A percentile compares a stretch with the other conserved stretches of the same genome.
Evolutionary conservation across 2,329 filamentous ascomycete species (phyloP).

Genomic region (Verticillium nonalfalfae): DNA sequence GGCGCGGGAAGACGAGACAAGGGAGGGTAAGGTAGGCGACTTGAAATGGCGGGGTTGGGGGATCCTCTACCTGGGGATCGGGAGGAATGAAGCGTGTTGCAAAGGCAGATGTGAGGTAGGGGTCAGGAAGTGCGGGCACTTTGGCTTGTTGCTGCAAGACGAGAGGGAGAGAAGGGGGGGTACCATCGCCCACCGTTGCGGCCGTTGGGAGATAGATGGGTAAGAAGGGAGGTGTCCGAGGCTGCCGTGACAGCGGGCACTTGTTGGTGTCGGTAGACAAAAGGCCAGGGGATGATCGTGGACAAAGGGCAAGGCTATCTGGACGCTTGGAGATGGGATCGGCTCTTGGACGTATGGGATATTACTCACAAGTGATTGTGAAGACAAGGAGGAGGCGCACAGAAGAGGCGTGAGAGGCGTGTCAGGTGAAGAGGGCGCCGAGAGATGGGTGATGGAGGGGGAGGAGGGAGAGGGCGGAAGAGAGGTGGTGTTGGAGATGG

Average conservation of each 20-base stretch:
- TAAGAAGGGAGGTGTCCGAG: background rate
- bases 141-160: background rate
- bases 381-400: slow-evolving; percentile 7
- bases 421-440: slow-evolving; percentile 16
- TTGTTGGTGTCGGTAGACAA: background rate
- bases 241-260: background rate
- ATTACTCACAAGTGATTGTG: slow-evolving; percentile 6
- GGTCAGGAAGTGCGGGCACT: background rate
- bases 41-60: background rate
- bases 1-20: background rate
- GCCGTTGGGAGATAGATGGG: background rate
- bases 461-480: slow-evolving; percentile 11
- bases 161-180: background rate
- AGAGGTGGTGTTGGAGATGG: slow-evolving; percentile 14
- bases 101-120: background rate
- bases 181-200: background rate
- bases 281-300: background rate
- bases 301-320: slow-evolving; percentile 1
- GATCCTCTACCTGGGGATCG: background rate
- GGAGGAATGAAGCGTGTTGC: background rate
- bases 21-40: background rate
- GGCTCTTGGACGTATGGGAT: background rate
- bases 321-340: slow-evolving; percentile 2
- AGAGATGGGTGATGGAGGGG: slow-evolving; percentile 14
- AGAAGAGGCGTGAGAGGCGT: slow-evolving; percentile 9